phyloP scores from a whole-genome alignment of 2,329 filamentous ascomycete species.

The Aspergillus ochraceoroseus region DNA sequence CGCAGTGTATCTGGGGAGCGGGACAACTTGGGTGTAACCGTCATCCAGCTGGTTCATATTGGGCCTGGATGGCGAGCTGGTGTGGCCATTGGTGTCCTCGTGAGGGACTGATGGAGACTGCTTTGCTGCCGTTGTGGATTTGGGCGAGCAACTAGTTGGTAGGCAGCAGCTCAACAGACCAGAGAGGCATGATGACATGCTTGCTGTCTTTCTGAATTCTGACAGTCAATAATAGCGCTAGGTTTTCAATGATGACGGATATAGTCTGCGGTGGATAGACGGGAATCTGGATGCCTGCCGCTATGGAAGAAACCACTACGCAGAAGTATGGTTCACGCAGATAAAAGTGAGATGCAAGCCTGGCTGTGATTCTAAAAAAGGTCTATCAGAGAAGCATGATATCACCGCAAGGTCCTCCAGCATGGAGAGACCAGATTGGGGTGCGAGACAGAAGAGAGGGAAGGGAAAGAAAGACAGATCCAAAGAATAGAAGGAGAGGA shows the following conservation, averaged over 20 bases:
- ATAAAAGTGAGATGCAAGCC: neutral
- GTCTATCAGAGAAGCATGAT: neutral
- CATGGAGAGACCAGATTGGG: slow-evolving; percentile 4
- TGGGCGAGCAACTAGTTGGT: slow-evolving; percentile 1
- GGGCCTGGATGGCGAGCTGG: slow-evolving; percentile 1
- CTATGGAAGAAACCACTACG: slow-evolving; percentile 1
- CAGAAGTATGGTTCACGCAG: neutral
- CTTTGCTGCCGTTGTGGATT: slow-evolving; percentile 4
- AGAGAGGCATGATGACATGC: slow-evolving; percentile 12
- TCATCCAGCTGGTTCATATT: slow-evolving; percentile 17
- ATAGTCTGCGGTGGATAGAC: too few species aligned
- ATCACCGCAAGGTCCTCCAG: neutral
- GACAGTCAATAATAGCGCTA: too few species aligned
- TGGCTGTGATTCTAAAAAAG: too few species aligned
- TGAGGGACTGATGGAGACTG: neutral
- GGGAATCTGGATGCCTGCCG: slow-evolving; percentile 11
- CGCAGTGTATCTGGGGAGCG: slow-evolving; percentile 41
- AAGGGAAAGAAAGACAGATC: neutral
- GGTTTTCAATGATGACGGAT: too few species aligned
- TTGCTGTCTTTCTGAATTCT: neutral
- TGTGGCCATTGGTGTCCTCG: slow-evolving; percentile 2
- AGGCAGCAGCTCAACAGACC: slow-evolving; percentile 10
- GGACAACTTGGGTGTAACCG: slow-evolving; percentile 33
- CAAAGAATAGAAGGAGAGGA: neutral
- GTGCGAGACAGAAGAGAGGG: neutral